Evolutionary conservation across 371 early-diverging fungal genomes (phyloP).

Genomic region (Zychaea mexicana): DNA sequence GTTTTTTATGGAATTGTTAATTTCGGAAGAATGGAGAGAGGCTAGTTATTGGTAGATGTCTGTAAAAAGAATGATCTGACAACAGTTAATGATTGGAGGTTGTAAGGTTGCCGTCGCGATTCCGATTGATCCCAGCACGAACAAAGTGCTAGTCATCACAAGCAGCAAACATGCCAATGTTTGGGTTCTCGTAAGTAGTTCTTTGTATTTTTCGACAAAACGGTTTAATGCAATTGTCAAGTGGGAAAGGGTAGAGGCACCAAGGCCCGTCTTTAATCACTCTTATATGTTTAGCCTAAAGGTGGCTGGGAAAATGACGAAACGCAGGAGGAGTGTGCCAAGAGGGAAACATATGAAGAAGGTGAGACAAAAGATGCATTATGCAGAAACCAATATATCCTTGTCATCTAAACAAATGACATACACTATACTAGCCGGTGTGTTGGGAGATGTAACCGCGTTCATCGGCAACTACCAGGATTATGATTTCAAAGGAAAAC

Average conservation of each 20-base stretch:
- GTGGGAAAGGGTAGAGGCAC: background rate
- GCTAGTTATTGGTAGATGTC: background rate
- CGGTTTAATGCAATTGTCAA: background rate
- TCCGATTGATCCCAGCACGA: constrained; percentile 52
- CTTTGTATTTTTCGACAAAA: background rate
- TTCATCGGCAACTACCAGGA: constrained; percentile 53
- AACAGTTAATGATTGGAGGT: no score
- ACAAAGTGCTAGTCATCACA: constrained; percentile 55
- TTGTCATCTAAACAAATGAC: no score
- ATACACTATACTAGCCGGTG: constrained; percentile 45
- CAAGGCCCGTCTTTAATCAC: background rate
- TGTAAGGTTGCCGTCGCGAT: constrained; percentile 66
- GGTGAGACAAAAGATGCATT: constrained; percentile 33
- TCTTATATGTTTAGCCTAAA: constrained; percentile 48
- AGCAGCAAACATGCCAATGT: constrained; percentile 57
- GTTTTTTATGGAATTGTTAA: no score
- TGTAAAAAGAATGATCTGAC: background rate
- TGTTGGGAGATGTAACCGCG: constrained; percentile 41
- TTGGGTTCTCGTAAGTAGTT: constrained; percentile 56
- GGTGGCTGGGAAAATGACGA: constrained; percentile 74
- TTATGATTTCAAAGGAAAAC: constrained; percentile 40
- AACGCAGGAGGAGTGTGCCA: constrained; percentile 58
- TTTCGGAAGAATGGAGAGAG: background rate
- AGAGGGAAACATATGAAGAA: constrained; percentile 68
- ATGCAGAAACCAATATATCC: no score